These are phyloP conservation scores for Striga hermonthica DNA, from an alignment of 305 asterid genomes.

Conservation along the genomic window DNA sequence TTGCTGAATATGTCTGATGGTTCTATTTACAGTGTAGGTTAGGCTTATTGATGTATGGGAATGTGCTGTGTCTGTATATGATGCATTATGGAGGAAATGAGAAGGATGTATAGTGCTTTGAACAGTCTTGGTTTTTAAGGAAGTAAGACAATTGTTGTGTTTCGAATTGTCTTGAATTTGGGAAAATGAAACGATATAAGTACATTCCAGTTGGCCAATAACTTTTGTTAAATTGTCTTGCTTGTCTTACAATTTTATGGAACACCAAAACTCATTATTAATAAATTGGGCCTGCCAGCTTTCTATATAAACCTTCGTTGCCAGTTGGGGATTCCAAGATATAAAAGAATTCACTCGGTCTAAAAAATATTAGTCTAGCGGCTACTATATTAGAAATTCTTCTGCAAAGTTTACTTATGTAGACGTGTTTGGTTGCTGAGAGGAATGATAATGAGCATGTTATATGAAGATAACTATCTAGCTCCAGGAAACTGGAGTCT, in stretches of 20 bases:
- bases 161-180: neutral
- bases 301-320: neutral
- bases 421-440: constrained; percentile 1
- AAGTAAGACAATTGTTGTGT: constrained; percentile 4
- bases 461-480: neutral
- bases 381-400: neutral
- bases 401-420: neutral
- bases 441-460: neutral
- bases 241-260: constrained; percentile 2
- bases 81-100: neutral
- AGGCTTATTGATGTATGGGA: neutral
- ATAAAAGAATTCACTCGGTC: neutral
- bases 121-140: neutral
- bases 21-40: neutral
- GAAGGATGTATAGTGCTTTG: neutral
- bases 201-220: neutral
- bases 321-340: neutral
- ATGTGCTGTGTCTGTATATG: neutral
- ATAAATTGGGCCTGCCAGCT: neutral
- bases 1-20: neutral
- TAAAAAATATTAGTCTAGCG: too few relatives aligned
- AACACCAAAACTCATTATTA: neutral
- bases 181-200: neutral
- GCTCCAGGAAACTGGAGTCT: neutral
- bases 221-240: neutral